Conservation (phyloP, 2,329 filamentous ascomycete species). For the Fusarium circinatum region DNA sequence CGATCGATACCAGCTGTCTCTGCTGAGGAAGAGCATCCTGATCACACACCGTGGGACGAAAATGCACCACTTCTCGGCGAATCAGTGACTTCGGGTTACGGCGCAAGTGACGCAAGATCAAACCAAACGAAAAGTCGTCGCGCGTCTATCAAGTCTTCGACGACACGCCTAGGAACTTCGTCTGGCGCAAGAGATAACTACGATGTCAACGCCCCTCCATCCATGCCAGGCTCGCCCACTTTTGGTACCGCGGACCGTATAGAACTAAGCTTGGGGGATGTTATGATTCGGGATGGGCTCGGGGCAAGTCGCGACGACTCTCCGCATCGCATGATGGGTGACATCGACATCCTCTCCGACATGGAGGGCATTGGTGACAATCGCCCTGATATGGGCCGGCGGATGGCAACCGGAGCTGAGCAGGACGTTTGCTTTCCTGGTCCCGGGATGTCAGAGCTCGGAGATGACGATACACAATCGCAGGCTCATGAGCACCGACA, state of each 20-base stretch:
- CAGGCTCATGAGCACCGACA: conserved; percentile 54
- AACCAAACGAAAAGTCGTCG: conserved; percentile 55
- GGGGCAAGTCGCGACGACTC: conserved; percentile 49
- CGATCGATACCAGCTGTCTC: conserved; percentile 50
- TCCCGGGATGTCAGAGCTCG: conserved; percentile 76
- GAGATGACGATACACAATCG: conserved; percentile 74
- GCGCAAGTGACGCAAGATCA: conserved; percentile 52
- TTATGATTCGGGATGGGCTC: conserved; percentile 76
- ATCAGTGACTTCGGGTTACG: conserved; percentile 53
- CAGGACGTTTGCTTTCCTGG: conserved; percentile 95
- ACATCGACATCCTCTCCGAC: conserved; percentile 49
- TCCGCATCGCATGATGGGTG: conserved; percentile 43
- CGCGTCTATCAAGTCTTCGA: conserved; percentile 64
- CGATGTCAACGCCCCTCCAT: conserved; percentile 76
- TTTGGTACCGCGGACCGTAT: conserved; percentile 60
- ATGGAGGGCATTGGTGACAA: conserved; percentile 41
- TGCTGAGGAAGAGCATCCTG: conserved; percentile 60
- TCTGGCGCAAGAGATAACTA: conserved; percentile 58
- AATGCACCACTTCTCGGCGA: conserved; percentile 64
- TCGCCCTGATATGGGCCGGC: conserved; percentile 47
- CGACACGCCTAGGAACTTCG: conserved; percentile 51
- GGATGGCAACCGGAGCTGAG: conserved; percentile 73
- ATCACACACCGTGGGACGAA: conserved; percentile 59
- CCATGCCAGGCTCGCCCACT: conserved; percentile 70
- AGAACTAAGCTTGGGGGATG: conserved; percentile 71